Conservation (phyloP, 805 yeast species). For the Saccharomycopsis amapae region DNA sequence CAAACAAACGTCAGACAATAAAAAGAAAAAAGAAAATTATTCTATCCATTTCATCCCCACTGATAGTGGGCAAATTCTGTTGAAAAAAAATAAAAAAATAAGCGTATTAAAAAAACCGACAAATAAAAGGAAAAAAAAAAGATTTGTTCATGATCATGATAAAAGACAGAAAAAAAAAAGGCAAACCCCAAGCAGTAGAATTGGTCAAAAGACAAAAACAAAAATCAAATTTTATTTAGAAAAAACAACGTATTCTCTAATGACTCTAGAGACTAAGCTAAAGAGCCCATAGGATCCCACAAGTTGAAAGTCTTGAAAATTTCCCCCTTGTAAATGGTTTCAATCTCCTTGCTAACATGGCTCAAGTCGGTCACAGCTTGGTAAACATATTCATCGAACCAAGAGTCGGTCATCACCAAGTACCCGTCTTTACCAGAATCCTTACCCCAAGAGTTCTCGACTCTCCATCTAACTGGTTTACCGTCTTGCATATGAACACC, state of each 20-base stretch:
- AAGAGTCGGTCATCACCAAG: slow-evolving; percentile 64
- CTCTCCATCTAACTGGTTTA: slow-evolving; percentile 60
- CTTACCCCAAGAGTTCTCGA: slow-evolving; percentile 74
- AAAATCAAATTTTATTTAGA: no score
- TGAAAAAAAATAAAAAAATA: no score
- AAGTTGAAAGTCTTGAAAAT: slow-evolving; percentile 54
- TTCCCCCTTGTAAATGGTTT: slow-evolving; percentile 33
- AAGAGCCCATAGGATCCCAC: slow-evolving; percentile 78
- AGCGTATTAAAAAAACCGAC: no score
- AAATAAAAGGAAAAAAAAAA: neutral
- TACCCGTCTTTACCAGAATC: slow-evolving; percentile 61
- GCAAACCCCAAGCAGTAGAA: neutral
- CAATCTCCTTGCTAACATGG: slow-evolving; percentile 38
- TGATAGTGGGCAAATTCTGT: no score
- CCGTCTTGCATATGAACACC: slow-evolving; percentile 69
- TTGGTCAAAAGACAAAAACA: no score
- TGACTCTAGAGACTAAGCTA: slow-evolving; percentile 33
- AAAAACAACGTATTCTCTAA: neutral
- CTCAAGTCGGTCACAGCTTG: slow-evolving; percentile 57
- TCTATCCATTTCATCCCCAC: no score
- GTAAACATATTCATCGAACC: slow-evolving; percentile 67
- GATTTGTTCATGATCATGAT: no score
- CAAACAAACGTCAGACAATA: no score
- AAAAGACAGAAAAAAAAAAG: neutral
- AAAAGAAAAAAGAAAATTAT: no score